These are phyloP conservation scores for Gynandropsis gynandra DNA, from an alignment of 345 rosid genomes.

Conservation along the genomic window DNA sequence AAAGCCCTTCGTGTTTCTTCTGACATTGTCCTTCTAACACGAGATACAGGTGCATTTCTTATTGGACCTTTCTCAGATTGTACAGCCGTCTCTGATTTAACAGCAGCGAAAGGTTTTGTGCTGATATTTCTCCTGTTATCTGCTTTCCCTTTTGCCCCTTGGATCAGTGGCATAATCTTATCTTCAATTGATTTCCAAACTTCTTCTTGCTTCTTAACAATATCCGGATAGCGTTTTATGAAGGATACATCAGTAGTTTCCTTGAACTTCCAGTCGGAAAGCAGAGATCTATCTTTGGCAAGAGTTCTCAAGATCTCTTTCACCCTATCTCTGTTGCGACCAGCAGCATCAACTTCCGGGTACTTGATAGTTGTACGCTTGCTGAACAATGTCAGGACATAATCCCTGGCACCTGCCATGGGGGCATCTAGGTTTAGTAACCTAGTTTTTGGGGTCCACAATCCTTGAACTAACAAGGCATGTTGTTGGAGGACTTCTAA, in stretches of 20 bases:
- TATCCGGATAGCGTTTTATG: constrained; percentile 18
- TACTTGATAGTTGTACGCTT: constrained; percentile 14
- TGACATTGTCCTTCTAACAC: constrained; percentile 38
- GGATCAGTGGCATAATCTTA: neutral
- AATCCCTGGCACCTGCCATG: constrained; percentile 42
- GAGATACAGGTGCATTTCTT: constrained; percentile 15
- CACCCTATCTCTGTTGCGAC: constrained; percentile 8
- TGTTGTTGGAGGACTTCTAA: constrained; percentile 42
- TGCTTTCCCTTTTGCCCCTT: constrained; percentile 29
- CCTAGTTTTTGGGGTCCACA: constrained; percentile 63
- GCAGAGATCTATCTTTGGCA: constrained; percentile 23
- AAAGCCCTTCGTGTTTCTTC: constrained; percentile 58
- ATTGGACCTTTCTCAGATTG: constrained; percentile 34
- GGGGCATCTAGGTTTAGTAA: constrained; percentile 31
- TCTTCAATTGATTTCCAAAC: neutral
- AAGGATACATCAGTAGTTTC: constrained; percentile 27
- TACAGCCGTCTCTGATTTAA: constrained; percentile 31
- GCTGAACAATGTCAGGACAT: constrained; percentile 41
- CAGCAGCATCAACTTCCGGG: constrained; percentile 17
- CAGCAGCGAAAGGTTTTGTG: constrained; percentile 21
- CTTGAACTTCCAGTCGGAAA: constrained; percentile 29
- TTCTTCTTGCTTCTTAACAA: constrained; percentile 9
- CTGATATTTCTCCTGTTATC: constrained; percentile 23
- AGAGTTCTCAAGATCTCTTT: constrained; percentile 9
- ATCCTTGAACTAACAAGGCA: constrained; percentile 78